These are phyloP conservation scores for Geranium incanum DNA, from an alignment of 441 rosid species.

Conservation along the genomic window DNA sequence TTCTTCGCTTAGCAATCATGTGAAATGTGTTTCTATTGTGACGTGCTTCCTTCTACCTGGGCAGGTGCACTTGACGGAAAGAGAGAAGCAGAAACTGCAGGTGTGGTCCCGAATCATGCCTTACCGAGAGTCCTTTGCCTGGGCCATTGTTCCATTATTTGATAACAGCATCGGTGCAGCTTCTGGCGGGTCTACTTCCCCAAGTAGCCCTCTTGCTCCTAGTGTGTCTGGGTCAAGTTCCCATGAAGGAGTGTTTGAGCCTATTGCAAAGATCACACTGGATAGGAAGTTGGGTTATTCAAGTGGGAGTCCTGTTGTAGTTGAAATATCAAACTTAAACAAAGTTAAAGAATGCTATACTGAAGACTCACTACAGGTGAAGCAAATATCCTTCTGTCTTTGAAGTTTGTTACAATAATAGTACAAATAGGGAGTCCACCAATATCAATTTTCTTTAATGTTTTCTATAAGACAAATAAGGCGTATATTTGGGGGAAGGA, in stretches of 20 bases:
- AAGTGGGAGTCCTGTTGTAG: constrained; percentile 75
- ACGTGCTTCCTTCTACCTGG: constrained; percentile 17
- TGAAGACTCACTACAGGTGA: constrained; percentile 95
- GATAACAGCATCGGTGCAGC: constrained; percentile 76
- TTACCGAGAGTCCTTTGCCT: constrained; percentile 91
- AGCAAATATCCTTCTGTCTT: neutral
- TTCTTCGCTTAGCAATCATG: neutral
- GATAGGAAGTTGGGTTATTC: constrained; percentile 86
- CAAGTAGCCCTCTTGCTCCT: constrained; percentile 94
- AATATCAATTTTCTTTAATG: neutral
- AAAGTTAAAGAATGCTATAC: constrained; percentile 97
- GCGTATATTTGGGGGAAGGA: neutral
- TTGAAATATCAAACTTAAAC: constrained; percentile 93
- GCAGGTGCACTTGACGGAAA: constrained; percentile 88
- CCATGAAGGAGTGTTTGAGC: constrained; percentile 76
- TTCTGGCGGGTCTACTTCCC: constrained; percentile 90
- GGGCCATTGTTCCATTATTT: constrained; percentile 98
- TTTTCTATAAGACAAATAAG: neutral
- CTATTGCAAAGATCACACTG: constrained; percentile 76
- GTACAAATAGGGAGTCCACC: neutral
- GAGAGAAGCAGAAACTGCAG: constrained; percentile 97
- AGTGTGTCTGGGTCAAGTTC: constrained; percentile 84
- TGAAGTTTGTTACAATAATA: neutral
- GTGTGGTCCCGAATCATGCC: constrained; percentile 99
- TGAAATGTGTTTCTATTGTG: constrained; percentile 5